Conservation (phyloP, 345 rosid species). For the Populus ilicifolia region DNA sequence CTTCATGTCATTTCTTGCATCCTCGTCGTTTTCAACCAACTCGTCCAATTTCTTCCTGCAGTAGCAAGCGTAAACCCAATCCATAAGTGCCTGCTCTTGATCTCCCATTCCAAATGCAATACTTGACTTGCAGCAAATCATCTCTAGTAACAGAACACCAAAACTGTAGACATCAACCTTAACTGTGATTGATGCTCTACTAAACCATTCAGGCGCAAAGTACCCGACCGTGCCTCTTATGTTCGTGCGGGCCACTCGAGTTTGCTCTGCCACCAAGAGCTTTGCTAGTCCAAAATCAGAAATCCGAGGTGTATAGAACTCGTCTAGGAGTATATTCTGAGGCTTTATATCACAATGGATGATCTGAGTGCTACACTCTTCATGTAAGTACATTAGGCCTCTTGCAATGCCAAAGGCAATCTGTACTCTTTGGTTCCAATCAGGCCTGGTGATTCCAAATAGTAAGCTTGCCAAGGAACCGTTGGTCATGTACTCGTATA, state of each 20-base stretch:
- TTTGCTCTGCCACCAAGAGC: neutral
- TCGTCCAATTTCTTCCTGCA: too few relatives aligned
- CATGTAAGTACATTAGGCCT: neutral
- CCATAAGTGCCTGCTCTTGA: too few relatives aligned
- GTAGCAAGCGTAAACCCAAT: too few relatives aligned
- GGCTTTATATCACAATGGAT: constrained; percentile 1
- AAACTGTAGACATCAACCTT: constrained; percentile 7
- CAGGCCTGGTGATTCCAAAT: neutral
- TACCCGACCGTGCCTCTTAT: neutral
- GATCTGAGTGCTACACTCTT: neutral
- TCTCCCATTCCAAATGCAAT: too few relatives aligned
- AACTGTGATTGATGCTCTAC: neutral
- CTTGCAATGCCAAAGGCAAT: neutral
- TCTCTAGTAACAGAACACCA: neutral
- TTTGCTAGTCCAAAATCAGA: neutral
- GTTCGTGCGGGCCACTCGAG: neutral
- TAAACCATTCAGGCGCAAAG: neutral
- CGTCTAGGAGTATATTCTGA: neutral
- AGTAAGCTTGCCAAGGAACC: neutral
- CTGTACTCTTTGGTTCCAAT: neutral
- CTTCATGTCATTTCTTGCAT: too few relatives aligned
- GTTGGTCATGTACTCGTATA: neutral
- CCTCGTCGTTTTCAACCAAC: too few relatives aligned
- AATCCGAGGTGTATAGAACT: neutral
- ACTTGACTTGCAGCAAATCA: neutral